These are phyloP conservation scores for Leccinum aurantiacum DNA, from an alignment of 768 basidiomycete species.

Conservation along the genomic window DNA sequence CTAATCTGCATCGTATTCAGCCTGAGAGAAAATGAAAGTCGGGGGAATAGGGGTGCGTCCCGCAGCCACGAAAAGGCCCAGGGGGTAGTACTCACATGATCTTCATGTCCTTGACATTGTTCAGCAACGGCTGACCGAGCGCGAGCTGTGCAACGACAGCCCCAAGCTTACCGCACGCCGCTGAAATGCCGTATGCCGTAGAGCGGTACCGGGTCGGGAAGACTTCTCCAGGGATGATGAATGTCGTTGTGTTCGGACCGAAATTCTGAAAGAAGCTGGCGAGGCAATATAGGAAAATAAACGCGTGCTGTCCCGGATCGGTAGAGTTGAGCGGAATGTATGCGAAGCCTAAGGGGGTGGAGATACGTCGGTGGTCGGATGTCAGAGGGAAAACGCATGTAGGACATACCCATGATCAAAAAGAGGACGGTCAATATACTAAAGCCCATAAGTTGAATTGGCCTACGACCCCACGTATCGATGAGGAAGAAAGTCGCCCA, in stretches of 20 bases:
- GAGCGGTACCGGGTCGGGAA: conserved; percentile 78
- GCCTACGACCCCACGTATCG: conserved; percentile 70
- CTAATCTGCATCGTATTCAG: conserved; percentile 43
- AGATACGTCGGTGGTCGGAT: background rate
- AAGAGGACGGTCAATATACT: conserved; percentile 62
- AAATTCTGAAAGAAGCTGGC: conserved; percentile 21
- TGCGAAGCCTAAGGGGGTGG: background rate
- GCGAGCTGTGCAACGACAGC: conserved; percentile 80
- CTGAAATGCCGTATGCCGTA: conserved; percentile 74
- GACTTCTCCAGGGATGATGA: conserved; percentile 73
- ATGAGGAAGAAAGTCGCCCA: conserved; percentile 65
- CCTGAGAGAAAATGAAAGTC: background rate
- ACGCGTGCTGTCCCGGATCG: conserved; percentile 62
- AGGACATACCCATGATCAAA: conserved; percentile 59
- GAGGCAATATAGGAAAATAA: conserved; percentile 37
- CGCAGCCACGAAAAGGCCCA: background rate
- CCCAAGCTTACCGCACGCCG: conserved; percentile 71
- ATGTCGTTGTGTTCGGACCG: conserved; percentile 56
- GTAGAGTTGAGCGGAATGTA: conserved; percentile 3
- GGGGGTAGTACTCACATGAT: conserved; percentile 54
- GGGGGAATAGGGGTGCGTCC: no score
- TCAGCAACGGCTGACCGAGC: conserved; percentile 60
- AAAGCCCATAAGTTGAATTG: conserved; percentile 78
- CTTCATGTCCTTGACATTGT: conserved; percentile 53
- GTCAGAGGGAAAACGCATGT: background rate